Percentiles rank a stretch among this genome's conserved stretches.
These are phyloP conservation scores for Rhodotorula paludigena DNA, from an alignment of 768 basidiomycete genomes.

Conservation along the genomic window DNA sequence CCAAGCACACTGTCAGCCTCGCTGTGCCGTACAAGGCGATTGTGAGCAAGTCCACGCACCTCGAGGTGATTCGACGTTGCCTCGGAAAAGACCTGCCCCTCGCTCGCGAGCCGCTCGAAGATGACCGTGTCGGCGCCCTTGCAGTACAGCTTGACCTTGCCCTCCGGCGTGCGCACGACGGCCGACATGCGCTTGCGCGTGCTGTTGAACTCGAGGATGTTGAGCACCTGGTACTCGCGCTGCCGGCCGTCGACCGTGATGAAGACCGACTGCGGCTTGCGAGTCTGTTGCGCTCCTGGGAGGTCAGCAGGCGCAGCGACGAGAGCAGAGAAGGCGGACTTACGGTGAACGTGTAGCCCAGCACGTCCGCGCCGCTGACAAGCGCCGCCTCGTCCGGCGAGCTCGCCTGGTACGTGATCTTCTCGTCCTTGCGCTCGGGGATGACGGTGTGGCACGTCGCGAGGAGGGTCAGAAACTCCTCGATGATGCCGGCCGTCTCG, in stretches of 20 bases:
- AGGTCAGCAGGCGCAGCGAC: neutral
- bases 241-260: slow-evolving; percentile 68
- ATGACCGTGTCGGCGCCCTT: slow-evolving; percentile 99
- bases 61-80: slow-evolving; percentile 84
- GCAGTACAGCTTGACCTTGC: slow-evolving; percentile 87
- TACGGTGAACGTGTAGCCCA: slow-evolving; percentile 92
- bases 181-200: slow-evolving; percentile 98
- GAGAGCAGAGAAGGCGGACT: slow-evolving; percentile 46
- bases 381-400: slow-evolving; percentile 97
- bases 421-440: slow-evolving; percentile 75
- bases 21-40: neutral
- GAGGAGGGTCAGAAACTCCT: slow-evolving; percentile 73
- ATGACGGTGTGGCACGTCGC: slow-evolving; percentile 98
- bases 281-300: slow-evolving; percentile 56
- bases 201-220: slow-evolving; percentile 98
- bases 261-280: slow-evolving; percentile 94
- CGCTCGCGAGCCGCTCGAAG: slow-evolving; percentile 72
- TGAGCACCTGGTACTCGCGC: slow-evolving; percentile 82
- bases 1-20: neutral
- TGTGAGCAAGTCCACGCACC: slow-evolving; percentile 50
- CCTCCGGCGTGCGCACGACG: slow-evolving; percentile 75
- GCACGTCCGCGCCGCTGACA: slow-evolving; percentile 82
- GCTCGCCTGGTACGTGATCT: slow-evolving; percentile 88
- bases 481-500: slow-evolving; percentile 52
- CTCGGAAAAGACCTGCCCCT: slow-evolving; percentile 72